A percentile compares a stretch with the other conserved stretches of the same genome.
Conservation (phyloP, 2,329 filamentous ascomycete genomes). For the Ceratocystis smalleyi region DNA sequence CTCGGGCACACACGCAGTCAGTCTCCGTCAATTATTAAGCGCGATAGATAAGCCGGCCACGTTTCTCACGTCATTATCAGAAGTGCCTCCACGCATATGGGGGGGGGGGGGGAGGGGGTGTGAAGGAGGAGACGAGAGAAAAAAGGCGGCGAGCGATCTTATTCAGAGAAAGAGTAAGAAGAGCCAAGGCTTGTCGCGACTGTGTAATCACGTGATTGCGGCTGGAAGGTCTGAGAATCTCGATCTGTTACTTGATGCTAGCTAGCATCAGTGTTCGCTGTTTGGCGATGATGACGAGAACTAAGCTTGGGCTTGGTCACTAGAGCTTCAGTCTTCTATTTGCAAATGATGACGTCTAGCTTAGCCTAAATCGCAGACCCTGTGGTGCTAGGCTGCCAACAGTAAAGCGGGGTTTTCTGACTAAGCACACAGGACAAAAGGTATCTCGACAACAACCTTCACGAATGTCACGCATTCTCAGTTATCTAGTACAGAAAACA, state of each 20-base stretch:
- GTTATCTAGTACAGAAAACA: not conserved
- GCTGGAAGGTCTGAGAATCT: no score
- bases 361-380: not conserved
- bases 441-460: not conserved
- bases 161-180: no score
- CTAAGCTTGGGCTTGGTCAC: not conserved
- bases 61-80: slow-evolving; percentile 1
- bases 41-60: not conserved
- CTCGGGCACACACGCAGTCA: not conserved
- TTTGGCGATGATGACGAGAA: no score
- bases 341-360: not conserved
- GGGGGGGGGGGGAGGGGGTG: no score
- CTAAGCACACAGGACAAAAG: not conserved
- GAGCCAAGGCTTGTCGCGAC: no score
- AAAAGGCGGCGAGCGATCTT: no score
- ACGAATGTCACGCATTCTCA: not conserved
- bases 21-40: not conserved
- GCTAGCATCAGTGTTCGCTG: no score
- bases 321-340: not conserved
- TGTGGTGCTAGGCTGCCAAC: no score
- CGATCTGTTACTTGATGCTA: no score
- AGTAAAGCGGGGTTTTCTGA: not conserved
- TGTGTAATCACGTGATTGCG: no score
- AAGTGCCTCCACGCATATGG: not conserved
- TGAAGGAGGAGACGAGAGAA: not conserved